Evolutionary conservation across 1,139 yeast species (phyloP), one percentile per base, ranked within the genome.

Genomic region (Sugiyamaella castrensis): DNA sequence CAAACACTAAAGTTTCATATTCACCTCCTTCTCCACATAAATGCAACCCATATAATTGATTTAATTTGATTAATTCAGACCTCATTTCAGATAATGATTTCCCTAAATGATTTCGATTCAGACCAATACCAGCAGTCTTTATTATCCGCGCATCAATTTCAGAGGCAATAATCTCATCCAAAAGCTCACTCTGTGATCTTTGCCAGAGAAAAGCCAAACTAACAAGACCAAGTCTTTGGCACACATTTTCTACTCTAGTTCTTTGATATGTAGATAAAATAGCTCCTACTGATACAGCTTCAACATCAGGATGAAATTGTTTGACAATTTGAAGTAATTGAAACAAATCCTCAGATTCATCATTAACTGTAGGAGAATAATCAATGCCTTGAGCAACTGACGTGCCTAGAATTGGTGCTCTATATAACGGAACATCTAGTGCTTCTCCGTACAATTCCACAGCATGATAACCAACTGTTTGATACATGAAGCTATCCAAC

Each of bases 11-110:
- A 0, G 96, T 84, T 64, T 92, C 98, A 65, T 89, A 92, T 66
- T 92, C 98, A 1, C 98, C 98, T 16, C 98, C 98, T 71, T 92
- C 98, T 8, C 98, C 98, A 71, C 98, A 92, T 0, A 92, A 81
- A 65, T 92, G 97, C 8, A 91, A 87, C 1, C 91, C 95, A 65
- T 80, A 91, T 68, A 71, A 69, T 9, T 65, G 57, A 61, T 91
- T 85, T 56, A 91, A 71, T 36, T 72, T 72, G 9, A 76, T 60
- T 62, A 92, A 67, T 1, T 72, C 75, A 0, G 88, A 84, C 49
- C 78, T 77, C 57, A 85, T 71, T 56, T 86, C 77, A 1, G 73
- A 76, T 38, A 92, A 71, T 4, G 83, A 71, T 63, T 78, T 76
- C 1, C 94, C 95, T 53, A 92, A 71, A 67, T 89, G 88, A 1